Evolutionary conservation across 371 early-diverging fungal species (phyloP).

Genomic region (Dichotomocladium elegans): DNA sequence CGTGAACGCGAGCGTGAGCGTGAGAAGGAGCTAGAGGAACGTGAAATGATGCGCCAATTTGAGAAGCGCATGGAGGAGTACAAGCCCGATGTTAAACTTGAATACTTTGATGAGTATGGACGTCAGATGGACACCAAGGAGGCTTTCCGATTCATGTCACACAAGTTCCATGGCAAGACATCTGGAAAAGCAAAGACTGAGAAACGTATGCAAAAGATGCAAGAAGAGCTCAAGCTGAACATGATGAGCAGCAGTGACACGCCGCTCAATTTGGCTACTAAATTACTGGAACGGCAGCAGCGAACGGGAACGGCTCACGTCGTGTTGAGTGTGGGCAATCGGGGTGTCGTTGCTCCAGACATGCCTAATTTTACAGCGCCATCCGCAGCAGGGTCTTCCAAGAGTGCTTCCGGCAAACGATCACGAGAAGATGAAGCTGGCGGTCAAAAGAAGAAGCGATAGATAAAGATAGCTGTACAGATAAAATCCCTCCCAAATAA

Average conservation of each 20-base stretch:
- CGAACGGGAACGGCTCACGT: conserved; percentile 76
- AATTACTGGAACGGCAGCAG: conserved; percentile 72
- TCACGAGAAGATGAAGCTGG: neutral
- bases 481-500: too few species aligned
- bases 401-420: conserved; percentile 4
- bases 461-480: too few species aligned
- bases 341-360: conserved; percentile 43
- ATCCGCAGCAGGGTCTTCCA: neutral
- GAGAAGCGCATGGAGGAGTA: conserved; percentile 87
- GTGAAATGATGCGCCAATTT: conserved; percentile 66
- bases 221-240: conserved; percentile 75
- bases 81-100: conserved; percentile 85
- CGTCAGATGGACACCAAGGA: conserved; percentile 80
- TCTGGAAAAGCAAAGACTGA: conserved; percentile 95
- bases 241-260: conserved; percentile 78
- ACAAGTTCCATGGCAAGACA: conserved; percentile 93
- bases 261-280: conserved; percentile 73
- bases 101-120: conserved; percentile 88
- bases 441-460: conserved; percentile 2
- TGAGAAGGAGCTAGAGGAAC: conserved; percentile 59
- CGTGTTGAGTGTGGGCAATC: conserved; percentile 79
- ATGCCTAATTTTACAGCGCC: neutral
- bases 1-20: conserved; percentile 43
- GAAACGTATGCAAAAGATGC: conserved; percentile 76
- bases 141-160: conserved; percentile 89